Conservation (phyloP, 163 green algal genomes). For the Scenedesmus sp. region DNA sequence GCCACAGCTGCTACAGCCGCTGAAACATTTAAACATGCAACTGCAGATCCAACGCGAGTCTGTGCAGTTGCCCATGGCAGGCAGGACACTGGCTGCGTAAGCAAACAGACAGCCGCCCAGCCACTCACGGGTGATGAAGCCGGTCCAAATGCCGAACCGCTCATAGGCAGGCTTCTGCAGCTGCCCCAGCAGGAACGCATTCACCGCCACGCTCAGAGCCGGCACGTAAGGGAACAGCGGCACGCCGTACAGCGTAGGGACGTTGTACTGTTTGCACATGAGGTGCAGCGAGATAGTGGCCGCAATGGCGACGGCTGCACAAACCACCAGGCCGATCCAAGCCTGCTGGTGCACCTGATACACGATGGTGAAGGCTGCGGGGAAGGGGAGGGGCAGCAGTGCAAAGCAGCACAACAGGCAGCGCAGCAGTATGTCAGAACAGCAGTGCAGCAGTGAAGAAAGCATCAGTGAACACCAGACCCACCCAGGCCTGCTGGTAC, state of each 20-base stretch:
- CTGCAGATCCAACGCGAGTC: too few species aligned
- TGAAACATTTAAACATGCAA: too few species aligned
- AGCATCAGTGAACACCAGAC: slow-evolving; percentile 38
- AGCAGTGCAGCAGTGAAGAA: not conserved
- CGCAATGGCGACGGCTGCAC: not conserved
- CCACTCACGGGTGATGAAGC: slow-evolving; percentile 22
- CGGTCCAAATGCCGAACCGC: slow-evolving; percentile 59
- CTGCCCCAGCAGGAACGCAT: slow-evolving; percentile 59
- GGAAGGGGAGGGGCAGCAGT: too few species aligned
- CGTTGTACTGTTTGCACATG: slow-evolving; percentile 32
- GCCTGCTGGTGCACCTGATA: slow-evolving; percentile 11
- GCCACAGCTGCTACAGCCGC: too few species aligned
- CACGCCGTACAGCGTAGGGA: slow-evolving; percentile 39
- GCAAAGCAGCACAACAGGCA: not conserved
- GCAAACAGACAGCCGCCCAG: slow-evolving; percentile 3
- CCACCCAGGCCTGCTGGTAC: not conserved
- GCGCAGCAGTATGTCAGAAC: not conserved
- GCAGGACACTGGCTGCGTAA: not conserved
- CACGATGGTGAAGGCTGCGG: slow-evolving; percentile 39
- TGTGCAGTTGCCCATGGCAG: too few species aligned
- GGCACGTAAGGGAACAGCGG: slow-evolving; percentile 55
- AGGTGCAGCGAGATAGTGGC: slow-evolving; percentile 1
- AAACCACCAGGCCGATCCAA: slow-evolving; percentile 37
- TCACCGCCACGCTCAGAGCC: slow-evolving; percentile 49
- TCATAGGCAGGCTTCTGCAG: slow-evolving; percentile 46